Evolutionary conservation across 495 filamentous ascomycete species (phyloP), one percentile per base, ranked within the genome.

Genomic region (Thermothielavioides terrestris): DNA sequence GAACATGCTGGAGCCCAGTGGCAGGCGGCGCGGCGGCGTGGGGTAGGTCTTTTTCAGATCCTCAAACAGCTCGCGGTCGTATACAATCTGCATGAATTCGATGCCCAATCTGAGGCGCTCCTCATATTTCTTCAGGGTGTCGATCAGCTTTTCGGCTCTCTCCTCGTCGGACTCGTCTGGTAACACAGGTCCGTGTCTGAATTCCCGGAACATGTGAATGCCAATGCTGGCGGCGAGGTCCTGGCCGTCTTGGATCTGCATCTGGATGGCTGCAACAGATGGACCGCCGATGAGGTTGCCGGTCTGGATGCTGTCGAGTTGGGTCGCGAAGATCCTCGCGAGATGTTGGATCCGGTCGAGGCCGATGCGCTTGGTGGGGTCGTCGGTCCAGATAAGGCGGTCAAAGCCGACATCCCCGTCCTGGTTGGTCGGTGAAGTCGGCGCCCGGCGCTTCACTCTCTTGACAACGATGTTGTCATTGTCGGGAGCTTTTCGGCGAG

Each of bases 371-470:
- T 52, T 44, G 20, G 36, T 46, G 10, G 52, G 43, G 31, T 51
- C 37, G 9, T 42, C 26, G 8, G 54, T 26, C 62, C 58, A 59
- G 2, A 27, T 34, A 34, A 55, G 25, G 6, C 40, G 25, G 10
- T 53, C 48, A 22, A 53, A 36, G 12, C 45, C 31, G 46, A 46
- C 31, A 6, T 50, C 22, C 18, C 37, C 26, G 18, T 27, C 40
- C 14, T 52, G 28, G 6, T 49, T 34, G 3, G 14, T 22, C 10
- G 47, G 22, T 20, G 46, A 36, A 30, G 42, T 10, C 21, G 44
- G 38, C 8, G 28, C 17, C 26, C 58, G 54, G 3, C 60, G 58
- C 49, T 64, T 64, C 34, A 64, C 25, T 17, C 63, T 46, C 44
- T 64, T 64, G 46, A 62, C 58, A 17, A 55, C 35, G 21, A 64